A percentile compares a stretch with the other conserved stretches of the same genome.
Evolutionary conservation across 2,329 filamentous ascomycete genomes (phyloP).

Genomic region (Trichoderma atrobrunneum): DNA sequence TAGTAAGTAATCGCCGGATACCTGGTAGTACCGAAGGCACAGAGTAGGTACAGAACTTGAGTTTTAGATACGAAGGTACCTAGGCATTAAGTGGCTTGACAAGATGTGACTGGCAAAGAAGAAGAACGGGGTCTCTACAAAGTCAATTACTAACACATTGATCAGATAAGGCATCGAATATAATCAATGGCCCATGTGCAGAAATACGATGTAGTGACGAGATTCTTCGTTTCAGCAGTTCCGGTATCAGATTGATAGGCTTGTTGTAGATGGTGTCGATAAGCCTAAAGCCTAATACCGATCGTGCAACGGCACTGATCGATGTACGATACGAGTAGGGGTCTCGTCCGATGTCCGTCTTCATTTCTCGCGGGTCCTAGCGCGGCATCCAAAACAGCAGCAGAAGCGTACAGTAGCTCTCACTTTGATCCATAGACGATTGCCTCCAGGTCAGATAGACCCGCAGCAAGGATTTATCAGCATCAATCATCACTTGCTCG

Average conservation of each 20-base stretch:
- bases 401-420: not conserved
- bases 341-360: not conserved
- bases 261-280: not conserved
- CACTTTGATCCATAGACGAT: not conserved
- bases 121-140: not conserved
- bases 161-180: not conserved
- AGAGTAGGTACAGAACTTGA: too few relatives aligned
- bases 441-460: not conserved
- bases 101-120: not conserved
- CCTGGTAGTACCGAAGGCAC: too few relatives aligned
- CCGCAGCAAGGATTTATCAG: not conserved
- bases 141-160: not conserved
- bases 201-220: not conserved
- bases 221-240: not conserved
- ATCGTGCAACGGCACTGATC: not conserved
- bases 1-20: not conserved
- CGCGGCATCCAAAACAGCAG: not conserved
- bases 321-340: not conserved
- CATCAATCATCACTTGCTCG: not conserved
- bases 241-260: not conserved
- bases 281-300: not conserved
- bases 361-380: not conserved
- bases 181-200: too few relatives aligned
- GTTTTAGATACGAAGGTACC: not conserved
- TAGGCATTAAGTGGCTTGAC: not conserved